These are phyloP conservation scores for Tulasnella sp. DNA, from an alignment of 768 basidiomycete genomes.

Conservation along the genomic window DNA sequence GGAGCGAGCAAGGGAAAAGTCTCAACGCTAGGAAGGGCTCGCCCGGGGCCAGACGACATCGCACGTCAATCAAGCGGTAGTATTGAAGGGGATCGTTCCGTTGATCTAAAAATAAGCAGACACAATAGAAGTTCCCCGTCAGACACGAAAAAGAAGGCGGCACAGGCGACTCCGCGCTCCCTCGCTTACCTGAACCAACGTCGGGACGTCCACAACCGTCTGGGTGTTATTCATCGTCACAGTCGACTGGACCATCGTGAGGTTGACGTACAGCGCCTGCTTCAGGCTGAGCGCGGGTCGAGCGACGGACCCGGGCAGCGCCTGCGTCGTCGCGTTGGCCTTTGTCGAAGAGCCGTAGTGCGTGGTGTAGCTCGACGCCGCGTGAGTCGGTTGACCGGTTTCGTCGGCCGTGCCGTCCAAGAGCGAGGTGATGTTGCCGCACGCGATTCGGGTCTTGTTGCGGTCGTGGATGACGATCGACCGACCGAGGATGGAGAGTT, in stretches of 20 bases:
- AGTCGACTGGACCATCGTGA: neutral
- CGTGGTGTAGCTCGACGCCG: neutral
- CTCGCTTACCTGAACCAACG: neutral
- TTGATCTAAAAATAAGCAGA: neutral
- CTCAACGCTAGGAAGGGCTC: too few relatives aligned
- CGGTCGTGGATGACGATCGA: constrained; percentile 2
- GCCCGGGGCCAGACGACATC: neutral
- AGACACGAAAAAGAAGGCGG: neutral
- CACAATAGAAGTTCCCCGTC: neutral
- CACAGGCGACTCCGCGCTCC: neutral
- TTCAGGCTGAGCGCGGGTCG: neutral
- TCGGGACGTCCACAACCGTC: neutral
- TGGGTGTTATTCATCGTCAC: neutral
- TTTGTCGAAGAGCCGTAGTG: neutral
- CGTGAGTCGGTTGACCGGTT: neutral
- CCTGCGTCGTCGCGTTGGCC: neutral
- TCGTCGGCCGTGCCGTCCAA: neutral
- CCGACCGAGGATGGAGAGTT: constrained; percentile 8
- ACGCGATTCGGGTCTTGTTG: constrained; percentile 8
- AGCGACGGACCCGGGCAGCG: neutral
- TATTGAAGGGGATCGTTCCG: neutral
- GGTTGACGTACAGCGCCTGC: neutral
- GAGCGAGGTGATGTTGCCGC: constrained; percentile 10
- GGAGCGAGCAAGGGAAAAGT: too few relatives aligned
- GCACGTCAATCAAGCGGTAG: neutral